These are phyloP conservation scores for Fusarium chaquense DNA, from an alignment of 2,329 filamentous ascomycete genomes.

Conservation along the genomic window DNA sequence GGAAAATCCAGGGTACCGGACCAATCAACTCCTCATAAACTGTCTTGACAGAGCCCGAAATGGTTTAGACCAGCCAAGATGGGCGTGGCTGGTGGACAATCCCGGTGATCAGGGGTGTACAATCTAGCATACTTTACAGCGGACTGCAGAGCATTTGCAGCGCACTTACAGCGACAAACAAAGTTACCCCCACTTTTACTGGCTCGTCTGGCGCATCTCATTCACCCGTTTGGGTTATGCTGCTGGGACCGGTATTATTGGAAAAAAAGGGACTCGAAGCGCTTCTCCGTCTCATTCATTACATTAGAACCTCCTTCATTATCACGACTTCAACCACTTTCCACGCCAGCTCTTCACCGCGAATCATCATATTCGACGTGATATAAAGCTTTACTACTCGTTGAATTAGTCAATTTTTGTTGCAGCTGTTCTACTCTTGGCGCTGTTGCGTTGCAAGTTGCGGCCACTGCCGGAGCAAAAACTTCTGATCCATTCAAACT, in stretches of 20 bases:
- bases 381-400: slow-evolving; percentile 2
- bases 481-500: slow-evolving; percentile 43
- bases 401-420: slow-evolving; percentile 16
- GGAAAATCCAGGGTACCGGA: slow-evolving; percentile 49
- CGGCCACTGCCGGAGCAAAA: slow-evolving; percentile 43
- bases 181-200: slow-evolving; percentile 27
- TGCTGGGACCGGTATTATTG: slow-evolving; percentile 42
- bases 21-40: slow-evolving; percentile 44
- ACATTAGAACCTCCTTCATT: slow-evolving; percentile 40
- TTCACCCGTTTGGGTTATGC: slow-evolving; percentile 36
- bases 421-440: slow-evolving; percentile 29
- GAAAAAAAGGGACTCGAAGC: slow-evolving; percentile 48
- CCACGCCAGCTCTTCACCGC: slow-evolving; percentile 32
- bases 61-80: slow-evolving; percentile 44
- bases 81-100: slow-evolving; percentile 38
- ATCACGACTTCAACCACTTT: slow-evolving; percentile 31
- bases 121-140: slow-evolving; percentile 25
- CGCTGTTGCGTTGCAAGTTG: slow-evolving; percentile 39
- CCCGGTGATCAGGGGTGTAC: slow-evolving; percentile 31
- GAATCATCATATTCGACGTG: slow-evolving; percentile 22
- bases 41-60: slow-evolving; percentile 42
- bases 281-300: slow-evolving; percentile 47
- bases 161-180: slow-evolving; percentile 31
- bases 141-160: slow-evolving; percentile 13
- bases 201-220: slow-evolving; percentile 41